Evolutionary conservation across 2,329 filamentous ascomycete genomes (phyloP).

Genomic region (Aspergillus versicolor): DNA sequence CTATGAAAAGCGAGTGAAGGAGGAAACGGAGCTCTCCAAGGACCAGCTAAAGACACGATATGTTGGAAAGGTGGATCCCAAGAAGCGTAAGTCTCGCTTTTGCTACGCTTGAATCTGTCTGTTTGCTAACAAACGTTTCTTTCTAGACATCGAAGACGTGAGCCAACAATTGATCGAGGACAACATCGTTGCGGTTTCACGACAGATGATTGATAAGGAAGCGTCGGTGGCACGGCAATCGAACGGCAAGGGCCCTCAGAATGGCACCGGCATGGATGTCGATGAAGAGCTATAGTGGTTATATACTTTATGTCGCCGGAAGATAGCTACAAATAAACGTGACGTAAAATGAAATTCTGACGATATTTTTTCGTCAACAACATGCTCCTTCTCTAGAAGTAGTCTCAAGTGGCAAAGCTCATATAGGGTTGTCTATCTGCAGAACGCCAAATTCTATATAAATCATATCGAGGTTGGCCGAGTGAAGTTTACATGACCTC

Average conservation of each 20-base stretch:
- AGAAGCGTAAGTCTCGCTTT: slow-evolving; percentile 68
- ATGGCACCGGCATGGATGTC: slow-evolving; percentile 62
- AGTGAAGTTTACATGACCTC: neutral
- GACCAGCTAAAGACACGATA: slow-evolving; percentile 98
- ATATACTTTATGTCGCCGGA: slow-evolving; percentile 6
- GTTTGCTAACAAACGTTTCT: slow-evolving; percentile 20
- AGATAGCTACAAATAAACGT: neutral
- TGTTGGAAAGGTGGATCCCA: slow-evolving; percentile 96
- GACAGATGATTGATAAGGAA: slow-evolving; percentile 99
- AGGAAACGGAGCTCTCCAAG: slow-evolving; percentile 95
- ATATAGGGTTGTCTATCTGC: neutral
- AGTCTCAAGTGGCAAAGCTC: neutral
- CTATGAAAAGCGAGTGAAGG: slow-evolving; percentile 98
- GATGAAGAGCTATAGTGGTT: slow-evolving; percentile 57
- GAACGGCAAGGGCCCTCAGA: slow-evolving; percentile 46
- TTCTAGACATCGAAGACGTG: slow-evolving; percentile 84
- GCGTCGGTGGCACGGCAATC: slow-evolving; percentile 77
- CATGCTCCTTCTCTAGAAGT: neutral
- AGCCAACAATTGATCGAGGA: slow-evolving; percentile 97
- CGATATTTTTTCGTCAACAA: neutral
- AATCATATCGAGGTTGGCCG: neutral
- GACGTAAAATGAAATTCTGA: slow-evolving; percentile 2
- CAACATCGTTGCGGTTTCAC: slow-evolving; percentile 97
- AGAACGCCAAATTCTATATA: neutral
- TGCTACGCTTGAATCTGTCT: neutral